phyloP scores from a whole-genome alignment of 495 filamentous ascomycete genomes.

The Poronia punctata region DNA sequence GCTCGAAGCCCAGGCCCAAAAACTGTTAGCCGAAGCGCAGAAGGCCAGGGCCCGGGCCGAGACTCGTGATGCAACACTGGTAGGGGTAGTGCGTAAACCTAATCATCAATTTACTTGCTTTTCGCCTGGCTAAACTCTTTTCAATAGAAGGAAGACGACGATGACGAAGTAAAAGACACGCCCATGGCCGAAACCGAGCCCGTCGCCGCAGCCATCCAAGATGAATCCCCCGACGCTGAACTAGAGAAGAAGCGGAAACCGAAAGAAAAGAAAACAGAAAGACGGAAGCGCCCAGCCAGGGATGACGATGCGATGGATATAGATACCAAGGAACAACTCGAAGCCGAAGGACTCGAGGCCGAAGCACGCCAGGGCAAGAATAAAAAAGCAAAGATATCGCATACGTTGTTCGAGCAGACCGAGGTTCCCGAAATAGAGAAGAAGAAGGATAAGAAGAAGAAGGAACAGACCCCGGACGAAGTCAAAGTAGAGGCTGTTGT shows the following conservation, averaged over 20 bases:
- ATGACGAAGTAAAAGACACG: conserved; percentile 19
- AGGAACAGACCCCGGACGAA: too few species aligned
- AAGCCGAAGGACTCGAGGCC: conserved; percentile 13
- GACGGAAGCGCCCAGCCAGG: conserved; percentile 20
- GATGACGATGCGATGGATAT: conserved; percentile 13
- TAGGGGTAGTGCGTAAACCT: conserved; percentile 4
- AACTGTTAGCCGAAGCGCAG: conserved; percentile 18
- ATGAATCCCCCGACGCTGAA: conserved; percentile 7
- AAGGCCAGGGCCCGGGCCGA: conserved; percentile 16
- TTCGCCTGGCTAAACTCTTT: conserved; percentile 3
- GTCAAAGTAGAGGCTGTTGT: too few species aligned
- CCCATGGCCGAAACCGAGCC: conserved; percentile 11
- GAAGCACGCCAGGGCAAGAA: conserved; percentile 11
- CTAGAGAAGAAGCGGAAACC: conserved; percentile 15
- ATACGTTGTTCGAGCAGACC: not conserved
- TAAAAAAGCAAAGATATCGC: conserved; percentile 15
- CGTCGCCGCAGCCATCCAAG: too few species aligned
- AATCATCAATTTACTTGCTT: not conserved
- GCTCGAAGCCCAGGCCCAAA: conserved; percentile 15
- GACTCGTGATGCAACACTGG: conserved; percentile 13
- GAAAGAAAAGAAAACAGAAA: conserved; percentile 19
- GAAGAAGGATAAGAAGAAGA: conserved; percentile 9
- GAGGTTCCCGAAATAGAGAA: not conserved
- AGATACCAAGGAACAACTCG: conserved; percentile 8
- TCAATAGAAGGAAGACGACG: conserved; percentile 15